phyloP scores from a whole-genome alignment of 306 rosid genomes.

The Gleditsia sinensis region DNA sequence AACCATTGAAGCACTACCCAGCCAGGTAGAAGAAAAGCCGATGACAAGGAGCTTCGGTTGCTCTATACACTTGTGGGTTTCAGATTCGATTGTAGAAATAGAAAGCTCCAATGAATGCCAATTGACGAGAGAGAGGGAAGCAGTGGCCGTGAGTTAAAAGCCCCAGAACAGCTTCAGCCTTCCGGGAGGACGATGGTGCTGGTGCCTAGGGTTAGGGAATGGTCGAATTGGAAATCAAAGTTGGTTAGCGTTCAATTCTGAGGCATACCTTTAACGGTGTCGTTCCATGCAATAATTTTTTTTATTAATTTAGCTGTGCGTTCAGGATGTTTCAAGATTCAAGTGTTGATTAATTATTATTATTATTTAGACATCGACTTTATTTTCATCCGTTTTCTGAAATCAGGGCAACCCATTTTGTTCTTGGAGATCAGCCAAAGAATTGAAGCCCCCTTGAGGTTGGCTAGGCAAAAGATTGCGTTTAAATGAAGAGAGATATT shows the following conservation, averaged over 20 bases:
- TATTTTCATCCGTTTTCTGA: too few species aligned
- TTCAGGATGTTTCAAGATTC: too few species aligned
- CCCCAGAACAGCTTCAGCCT: not conserved
- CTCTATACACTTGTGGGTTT: not conserved
- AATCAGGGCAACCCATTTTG: too few species aligned
- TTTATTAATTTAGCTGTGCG: too few species aligned
- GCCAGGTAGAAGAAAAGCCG: slow-evolving; percentile 8
- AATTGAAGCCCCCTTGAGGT: too few species aligned
- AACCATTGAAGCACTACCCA: not conserved
- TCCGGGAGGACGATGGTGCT: slow-evolving; percentile 1
- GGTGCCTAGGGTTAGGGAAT: slow-evolving; percentile 16
- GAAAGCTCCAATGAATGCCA: not conserved
- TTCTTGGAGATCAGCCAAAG: too few species aligned
- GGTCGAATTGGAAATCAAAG: not conserved
- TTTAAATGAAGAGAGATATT: too few species aligned
- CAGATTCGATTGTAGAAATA: not conserved
- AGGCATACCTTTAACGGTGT: not conserved
- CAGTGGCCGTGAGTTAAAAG: not conserved
- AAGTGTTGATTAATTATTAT: too few species aligned
- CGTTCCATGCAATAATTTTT: not conserved
- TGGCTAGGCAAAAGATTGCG: too few species aligned
- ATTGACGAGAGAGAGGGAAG: not conserved
- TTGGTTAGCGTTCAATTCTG: not conserved
- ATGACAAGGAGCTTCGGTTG: not conserved
- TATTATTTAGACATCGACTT: too few species aligned